These are phyloP conservation scores for Pythium grandisporangium DNA, from an alignment of 352 stramenopile species.

Conservation along the genomic window DNA sequence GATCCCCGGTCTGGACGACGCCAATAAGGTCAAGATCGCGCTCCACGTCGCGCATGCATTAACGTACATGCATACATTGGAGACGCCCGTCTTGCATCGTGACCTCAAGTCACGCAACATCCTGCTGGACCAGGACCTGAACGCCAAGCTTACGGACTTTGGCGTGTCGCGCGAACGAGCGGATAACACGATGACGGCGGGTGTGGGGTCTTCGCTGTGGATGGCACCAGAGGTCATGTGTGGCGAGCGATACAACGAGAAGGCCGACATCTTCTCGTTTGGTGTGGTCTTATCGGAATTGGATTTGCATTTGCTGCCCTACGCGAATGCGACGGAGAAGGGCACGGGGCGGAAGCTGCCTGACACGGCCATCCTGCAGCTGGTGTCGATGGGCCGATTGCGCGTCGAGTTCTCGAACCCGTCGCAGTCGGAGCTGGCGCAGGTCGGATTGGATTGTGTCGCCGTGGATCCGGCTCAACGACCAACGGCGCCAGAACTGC, in stretches of 20 bases:
- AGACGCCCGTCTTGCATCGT: constrained; percentile 2
- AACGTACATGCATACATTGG: constrained; percentile 8
- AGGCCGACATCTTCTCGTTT: constrained; percentile 15
- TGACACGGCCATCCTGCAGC: background rate
- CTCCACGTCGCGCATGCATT: constrained; percentile 14
- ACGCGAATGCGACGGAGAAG: background rate
- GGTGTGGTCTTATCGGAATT: constrained; percentile 13
- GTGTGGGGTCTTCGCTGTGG: constrained; percentile 7
- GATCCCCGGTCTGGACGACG: constrained; percentile 8
- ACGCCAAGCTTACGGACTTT: constrained; percentile 15
- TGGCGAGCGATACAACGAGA: constrained; percentile 10
- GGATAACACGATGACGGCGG: background rate
- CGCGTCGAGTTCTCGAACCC: background rate
- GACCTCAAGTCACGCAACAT: constrained; percentile 5
- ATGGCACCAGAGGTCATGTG: constrained; percentile 23
- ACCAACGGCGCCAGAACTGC: constrained; percentile 2
- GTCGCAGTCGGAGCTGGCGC: background rate
- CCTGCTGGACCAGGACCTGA: constrained; percentile 6
- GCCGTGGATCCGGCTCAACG: constrained; percentile 1
- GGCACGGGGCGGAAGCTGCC: background rate
- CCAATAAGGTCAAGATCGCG: constrained; percentile 18
- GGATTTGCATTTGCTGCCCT: constrained; percentile 7
- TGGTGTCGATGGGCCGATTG: background rate
- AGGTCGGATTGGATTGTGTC: constrained; percentile 2
- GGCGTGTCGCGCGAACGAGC: constrained; percentile 1